Conservation (phyloP, 768 basidiomycete genomes). For the Dioszegia aurantiaca region DNA sequence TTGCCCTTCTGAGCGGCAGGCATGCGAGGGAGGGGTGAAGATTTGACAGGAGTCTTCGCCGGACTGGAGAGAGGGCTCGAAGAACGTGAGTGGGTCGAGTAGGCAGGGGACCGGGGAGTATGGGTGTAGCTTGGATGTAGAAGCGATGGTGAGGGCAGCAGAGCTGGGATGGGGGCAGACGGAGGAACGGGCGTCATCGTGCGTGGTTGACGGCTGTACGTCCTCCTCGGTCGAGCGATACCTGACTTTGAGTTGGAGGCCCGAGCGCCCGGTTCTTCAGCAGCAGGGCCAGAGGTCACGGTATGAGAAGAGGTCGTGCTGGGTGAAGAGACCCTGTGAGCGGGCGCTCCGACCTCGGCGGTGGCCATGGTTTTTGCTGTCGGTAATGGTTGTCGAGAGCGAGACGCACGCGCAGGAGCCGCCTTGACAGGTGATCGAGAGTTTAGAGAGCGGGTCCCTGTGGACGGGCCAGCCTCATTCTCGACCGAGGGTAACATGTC, state of each 20-base stretch:
- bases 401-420: not conserved
- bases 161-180: no score
- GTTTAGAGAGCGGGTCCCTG: not conserved
- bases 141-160: no score
- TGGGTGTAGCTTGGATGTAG: no score
- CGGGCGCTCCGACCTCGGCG: no score
- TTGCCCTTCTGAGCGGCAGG: constrained; percentile 1
- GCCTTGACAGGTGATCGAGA: not conserved
- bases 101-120: not conserved
- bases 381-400: no score
- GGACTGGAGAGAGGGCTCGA: constrained; percentile 3
- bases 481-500: not conserved
- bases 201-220: not conserved
- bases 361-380: no score
- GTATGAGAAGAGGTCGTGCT: not conserved
- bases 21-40: no score
- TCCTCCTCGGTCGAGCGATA: not conserved
- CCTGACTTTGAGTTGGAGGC: no score
- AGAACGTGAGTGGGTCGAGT: not conserved
- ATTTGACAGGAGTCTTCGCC: not conserved
- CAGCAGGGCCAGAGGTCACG: not conserved
- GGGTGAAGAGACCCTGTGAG: no score
- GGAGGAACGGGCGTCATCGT: no score
- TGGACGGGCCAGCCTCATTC: constrained; percentile 8
- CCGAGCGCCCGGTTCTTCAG: no score